Conservation (phyloP, 2,329 filamentous ascomycete genomes). For the Pestalotiopsis sp. region DNA sequence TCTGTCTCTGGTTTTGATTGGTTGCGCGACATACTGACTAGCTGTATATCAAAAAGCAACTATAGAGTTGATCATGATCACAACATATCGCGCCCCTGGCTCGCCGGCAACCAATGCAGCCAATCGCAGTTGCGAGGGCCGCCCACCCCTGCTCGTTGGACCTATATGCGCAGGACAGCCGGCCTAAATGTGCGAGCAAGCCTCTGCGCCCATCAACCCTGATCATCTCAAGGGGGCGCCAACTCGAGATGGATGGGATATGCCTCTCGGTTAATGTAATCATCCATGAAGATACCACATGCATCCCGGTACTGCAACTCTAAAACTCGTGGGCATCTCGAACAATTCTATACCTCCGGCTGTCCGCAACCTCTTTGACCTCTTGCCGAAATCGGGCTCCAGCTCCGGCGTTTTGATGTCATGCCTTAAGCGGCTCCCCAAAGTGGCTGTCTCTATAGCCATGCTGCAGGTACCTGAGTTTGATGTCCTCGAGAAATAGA, state of each 20-base stretch:
- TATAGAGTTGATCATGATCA: neutral
- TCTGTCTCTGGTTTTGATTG: neutral
- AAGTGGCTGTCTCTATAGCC: conserved; percentile 4
- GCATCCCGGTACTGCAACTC: conserved; percentile 12
- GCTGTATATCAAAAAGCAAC: neutral
- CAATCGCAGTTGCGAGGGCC: neutral
- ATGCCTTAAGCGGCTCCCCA: conserved; percentile 13
- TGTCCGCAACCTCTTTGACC: neutral
- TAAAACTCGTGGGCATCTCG: conserved; percentile 9
- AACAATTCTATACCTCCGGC: conserved; percentile 6
- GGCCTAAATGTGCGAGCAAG: neutral
- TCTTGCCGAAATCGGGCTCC: conserved; percentile 8
- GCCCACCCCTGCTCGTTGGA: neutral
- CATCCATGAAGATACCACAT: conserved; percentile 1
- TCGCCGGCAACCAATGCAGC: neutral
- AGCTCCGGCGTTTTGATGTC: conserved; percentile 12
- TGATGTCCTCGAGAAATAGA: conserved; percentile 5
- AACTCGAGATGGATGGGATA: neutral
- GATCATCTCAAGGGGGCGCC: neutral
- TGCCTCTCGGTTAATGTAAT: neutral
- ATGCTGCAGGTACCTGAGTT: conserved; percentile 7
- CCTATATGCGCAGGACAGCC: neutral
- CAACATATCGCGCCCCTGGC: neutral
- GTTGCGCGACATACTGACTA: neutral
- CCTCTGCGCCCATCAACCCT: neutral